phyloP scores from a whole-genome alignment of 148 eudicot genomes.

The Rheum nobile region DNA sequence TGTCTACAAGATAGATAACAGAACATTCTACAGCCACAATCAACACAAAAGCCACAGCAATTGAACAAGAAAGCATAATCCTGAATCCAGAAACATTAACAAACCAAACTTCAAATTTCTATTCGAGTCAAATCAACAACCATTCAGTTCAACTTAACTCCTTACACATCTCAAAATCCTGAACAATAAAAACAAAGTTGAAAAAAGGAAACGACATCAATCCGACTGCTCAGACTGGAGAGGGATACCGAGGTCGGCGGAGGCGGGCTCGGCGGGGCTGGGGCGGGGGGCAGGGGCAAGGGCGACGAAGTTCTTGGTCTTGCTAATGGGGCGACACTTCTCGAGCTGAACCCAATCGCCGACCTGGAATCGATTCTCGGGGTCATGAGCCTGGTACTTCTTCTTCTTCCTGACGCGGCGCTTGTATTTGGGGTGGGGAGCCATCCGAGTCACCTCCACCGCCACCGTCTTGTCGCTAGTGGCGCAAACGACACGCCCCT shows the following conservation, averaged over 20 bases:
- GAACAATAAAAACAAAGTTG: neutral
- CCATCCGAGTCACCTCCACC: slow-evolving; percentile 59
- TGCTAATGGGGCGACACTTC: slow-evolving; percentile 67
- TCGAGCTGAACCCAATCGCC: slow-evolving; percentile 72
- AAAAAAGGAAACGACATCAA: neutral
- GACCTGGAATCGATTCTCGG: slow-evolving; percentile 53
- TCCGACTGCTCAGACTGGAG: slow-evolving; percentile 27
- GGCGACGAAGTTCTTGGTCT: slow-evolving; percentile 59
- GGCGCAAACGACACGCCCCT: slow-evolving; percentile 55
- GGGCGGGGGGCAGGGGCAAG: slow-evolving; percentile 19
- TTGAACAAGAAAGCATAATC: neutral
- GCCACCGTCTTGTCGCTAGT: slow-evolving; percentile 68
- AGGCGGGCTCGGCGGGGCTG: slow-evolving; percentile 9
- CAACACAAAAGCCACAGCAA: neutral
- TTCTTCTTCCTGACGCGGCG: slow-evolving; percentile 60
- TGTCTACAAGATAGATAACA: neutral
- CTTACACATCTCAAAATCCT: neutral
- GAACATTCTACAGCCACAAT: neutral
- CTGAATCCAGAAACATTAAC: neutral
- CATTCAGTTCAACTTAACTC: neutral
- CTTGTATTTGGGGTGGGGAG: slow-evolving; percentile 81
- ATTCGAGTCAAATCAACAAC: neutral
- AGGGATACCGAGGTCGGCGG: slow-evolving; percentile 37
- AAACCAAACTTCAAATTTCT: neutral
- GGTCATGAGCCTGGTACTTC: slow-evolving; percentile 84